phyloP scores from a whole-genome alignment of 768 basidiomycete species.

The Podaxis rugospora region DNA sequence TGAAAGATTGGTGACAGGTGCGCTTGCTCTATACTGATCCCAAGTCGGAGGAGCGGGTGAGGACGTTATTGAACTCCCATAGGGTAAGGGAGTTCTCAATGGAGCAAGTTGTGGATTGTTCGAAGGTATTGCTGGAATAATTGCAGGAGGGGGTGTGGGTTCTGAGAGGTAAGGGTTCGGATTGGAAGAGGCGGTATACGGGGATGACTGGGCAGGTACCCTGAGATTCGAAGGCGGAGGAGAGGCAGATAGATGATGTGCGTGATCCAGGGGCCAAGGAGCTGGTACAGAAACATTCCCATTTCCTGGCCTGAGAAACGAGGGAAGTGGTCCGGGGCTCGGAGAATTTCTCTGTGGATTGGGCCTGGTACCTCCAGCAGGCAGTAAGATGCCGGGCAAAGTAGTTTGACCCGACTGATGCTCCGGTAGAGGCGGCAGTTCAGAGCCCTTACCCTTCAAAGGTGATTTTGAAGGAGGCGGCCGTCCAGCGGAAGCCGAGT shows the following conservation, averaged over 20 bases:
- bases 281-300: slow-evolving; percentile 10
- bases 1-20: slow-evolving; percentile 17
- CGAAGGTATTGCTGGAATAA: slow-evolving; percentile 10
- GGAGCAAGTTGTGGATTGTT: not conserved
- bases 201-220: not conserved
- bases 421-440: slow-evolving; percentile 39
- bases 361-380: slow-evolving; percentile 27
- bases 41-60: not conserved
- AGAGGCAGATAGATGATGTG: slow-evolving; percentile 14
- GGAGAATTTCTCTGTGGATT: slow-evolving; percentile 16
- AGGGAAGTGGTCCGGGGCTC: not conserved
- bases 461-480: slow-evolving; percentile 9
- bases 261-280: slow-evolving; percentile 10
- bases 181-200: not conserved
- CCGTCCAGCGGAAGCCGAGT: slow-evolving; percentile 1
- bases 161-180: slow-evolving; percentile 19
- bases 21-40: slow-evolving; percentile 4
- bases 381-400: slow-evolving; percentile 5
- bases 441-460: slow-evolving; percentile 20
- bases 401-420: slow-evolving; percentile 8
- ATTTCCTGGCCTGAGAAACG: not conserved
- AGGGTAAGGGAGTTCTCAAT: not conserved
- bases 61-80: not conserved
- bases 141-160: slow-evolving; percentile 8
- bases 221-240: slow-evolving; percentile 13